Percentiles rank a stretch among this genome's conserved stretches.
These are phyloP conservation scores for Colletotrichum sp. DNA, from an alignment of 2,329 filamentous ascomycete species.

Conservation along the genomic window DNA sequence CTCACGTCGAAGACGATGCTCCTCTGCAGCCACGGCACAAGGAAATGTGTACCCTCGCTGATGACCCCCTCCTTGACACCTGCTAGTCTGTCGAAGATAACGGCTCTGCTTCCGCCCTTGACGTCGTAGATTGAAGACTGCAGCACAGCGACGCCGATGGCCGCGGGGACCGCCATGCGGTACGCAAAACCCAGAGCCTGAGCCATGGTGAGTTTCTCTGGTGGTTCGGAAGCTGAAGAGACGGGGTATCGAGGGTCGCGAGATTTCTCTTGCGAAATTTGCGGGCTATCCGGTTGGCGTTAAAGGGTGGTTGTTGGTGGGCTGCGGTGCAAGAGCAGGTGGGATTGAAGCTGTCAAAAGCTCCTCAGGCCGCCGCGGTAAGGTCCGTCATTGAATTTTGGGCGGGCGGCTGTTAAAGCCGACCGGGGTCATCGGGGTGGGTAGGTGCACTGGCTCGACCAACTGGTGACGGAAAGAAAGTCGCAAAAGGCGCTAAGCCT, in stretches of 20 bases:
- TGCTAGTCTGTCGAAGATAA: constrained; percentile 94
- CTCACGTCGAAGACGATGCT: constrained; percentile 96
- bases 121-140: constrained; percentile 95
- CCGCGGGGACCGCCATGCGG: constrained; percentile 74
- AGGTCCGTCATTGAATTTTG: constrained; percentile 22
- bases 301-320: neutral
- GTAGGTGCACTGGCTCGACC: constrained; percentile 2
- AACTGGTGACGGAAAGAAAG: constrained; percentile 16
- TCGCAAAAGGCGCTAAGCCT: constrained; percentile 30
- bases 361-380: constrained; percentile 16
- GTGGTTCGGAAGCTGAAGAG: neutral
- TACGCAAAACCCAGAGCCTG: constrained; percentile 67
- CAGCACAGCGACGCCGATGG: constrained; percentile 69
- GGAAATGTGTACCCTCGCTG: constrained; percentile 96
- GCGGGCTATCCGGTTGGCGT: constrained; percentile 9
- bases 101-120: constrained; percentile 89
- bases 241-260: neutral
- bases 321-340: neutral
- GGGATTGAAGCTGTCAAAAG: constrained; percentile 19
- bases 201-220: constrained; percentile 34
- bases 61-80: constrained; percentile 93
- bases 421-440: constrained; percentile 11
- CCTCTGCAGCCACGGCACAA: constrained; percentile 94
- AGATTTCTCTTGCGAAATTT: neutral
- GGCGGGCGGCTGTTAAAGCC: neutral